These are phyloP conservation scores for Mucor velutinosus DNA, from an alignment of 371 early-diverging fungal genomes.

Conservation along the genomic window DNA sequence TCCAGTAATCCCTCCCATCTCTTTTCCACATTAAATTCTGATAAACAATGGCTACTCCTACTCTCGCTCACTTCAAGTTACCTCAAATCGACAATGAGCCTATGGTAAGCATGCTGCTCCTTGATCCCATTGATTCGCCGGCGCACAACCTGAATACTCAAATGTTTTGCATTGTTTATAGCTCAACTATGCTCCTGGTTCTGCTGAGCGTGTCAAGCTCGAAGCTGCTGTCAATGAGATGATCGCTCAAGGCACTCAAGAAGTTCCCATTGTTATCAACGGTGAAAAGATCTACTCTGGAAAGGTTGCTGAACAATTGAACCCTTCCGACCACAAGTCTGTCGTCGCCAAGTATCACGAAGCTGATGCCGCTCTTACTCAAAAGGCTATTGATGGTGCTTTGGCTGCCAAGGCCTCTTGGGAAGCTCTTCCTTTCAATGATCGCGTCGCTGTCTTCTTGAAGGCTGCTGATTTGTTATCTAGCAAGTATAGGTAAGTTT, in stretches of 20 bases:
- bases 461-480: conserved; percentile 96
- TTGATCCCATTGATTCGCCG: background rate
- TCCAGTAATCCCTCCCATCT: background rate
- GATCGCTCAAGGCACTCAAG: conserved; percentile 67
- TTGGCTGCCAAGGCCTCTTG: conserved; percentile 85
- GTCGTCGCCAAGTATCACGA: conserved; percentile 86
- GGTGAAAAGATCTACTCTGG: conserved; percentile 80
- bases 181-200: conserved; percentile 81
- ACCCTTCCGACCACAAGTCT: conserved; percentile 85
- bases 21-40: background rate
- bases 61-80: conserved; percentile 74
- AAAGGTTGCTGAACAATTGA: conserved; percentile 70
- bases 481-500: conserved; percentile 80
- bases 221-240: conserved; percentile 80
- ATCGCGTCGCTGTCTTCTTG: conserved; percentile 95
- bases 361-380: conserved; percentile 71
- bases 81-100: conserved; percentile 90
- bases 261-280: conserved; percentile 86
- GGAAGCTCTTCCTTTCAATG: conserved; percentile 94
- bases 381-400: conserved; percentile 90
- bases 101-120: conserved; percentile 57
- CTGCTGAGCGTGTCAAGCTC: conserved; percentile 76
- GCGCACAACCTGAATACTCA: no score
- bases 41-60: conserved; percentile 45
- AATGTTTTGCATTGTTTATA: conserved; percentile 21